Base-by-base conservation (phyloP, 139 green algal genomes). In the Bryopsis sp. region DNA sequence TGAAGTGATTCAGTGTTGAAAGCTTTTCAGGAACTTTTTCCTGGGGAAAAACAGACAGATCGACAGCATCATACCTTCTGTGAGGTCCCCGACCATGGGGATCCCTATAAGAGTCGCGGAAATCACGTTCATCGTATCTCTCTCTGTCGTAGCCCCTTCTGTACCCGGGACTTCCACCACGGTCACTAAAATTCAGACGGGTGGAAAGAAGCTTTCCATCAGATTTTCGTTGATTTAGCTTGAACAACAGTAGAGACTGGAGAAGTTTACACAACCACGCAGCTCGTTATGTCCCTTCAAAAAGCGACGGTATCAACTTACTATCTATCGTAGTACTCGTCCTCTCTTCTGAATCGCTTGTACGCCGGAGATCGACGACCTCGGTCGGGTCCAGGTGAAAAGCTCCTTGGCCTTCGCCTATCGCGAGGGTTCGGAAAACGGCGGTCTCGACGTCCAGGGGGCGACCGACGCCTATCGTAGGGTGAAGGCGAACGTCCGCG, bases 241-340 rank as follows among this genome's bases (percentile, higher is more conserved):
- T 50, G 43, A 19, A 50, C 43, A 11, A 19, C 43, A 50, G 15
- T 26, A 11, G 43, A 50, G 43, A 50, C 43, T 26, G 43, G 19
- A 50, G 19, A 50, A 50, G 11, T 26, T 11, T 11, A 50, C 15
- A 50, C 15, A 50, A 11, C 15, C 15, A 19, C 19, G 15, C 15
- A 11, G 43, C 43, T 26, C 19, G 19, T 11, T 11, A 50, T 19
- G 43, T 19, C 15, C 43, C 19, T 11, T 50, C n/a, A n/a, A n/a
- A n/a, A n/a, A n/a, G n/a, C n/a, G n/a, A n/a, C n/a, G 43, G 24
- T 28, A 15, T 7, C 6, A 19, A 57, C 37, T 54, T 54, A 69
- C 62, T 69, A 32, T 69, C 62, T 54, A n/a, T 69, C 62, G 62
- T 58, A 69, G 62, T 69, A 22, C 7, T 69, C 62, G 26, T 69